Percentiles rank a stretch among this genome's conserved stretches.
These are phyloP conservation scores for Globisporangium viniferum DNA, from an alignment of 352 stramenopile species.

Conservation along the genomic window DNA sequence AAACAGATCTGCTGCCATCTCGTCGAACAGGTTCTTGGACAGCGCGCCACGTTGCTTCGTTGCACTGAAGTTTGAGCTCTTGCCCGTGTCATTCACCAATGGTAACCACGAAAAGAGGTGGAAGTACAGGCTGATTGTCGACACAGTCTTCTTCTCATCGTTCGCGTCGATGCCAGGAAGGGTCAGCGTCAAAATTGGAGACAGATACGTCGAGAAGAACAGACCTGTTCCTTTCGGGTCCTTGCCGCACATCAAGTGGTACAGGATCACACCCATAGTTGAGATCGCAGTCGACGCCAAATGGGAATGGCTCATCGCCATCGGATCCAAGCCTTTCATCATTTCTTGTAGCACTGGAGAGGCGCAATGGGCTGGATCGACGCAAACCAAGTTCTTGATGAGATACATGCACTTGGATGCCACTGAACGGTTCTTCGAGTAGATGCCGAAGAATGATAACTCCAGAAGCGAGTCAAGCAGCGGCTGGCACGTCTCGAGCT, in stretches of 20 bases:
- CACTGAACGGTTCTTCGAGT: slow-evolving; percentile 64
- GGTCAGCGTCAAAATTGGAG: slow-evolving; percentile 55
- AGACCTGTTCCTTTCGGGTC: slow-evolving; percentile 37
- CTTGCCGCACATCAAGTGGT: slow-evolving; percentile 61
- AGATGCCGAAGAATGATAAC: slow-evolving; percentile 64
- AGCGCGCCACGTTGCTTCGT: slow-evolving; percentile 34
- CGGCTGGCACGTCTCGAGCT: slow-evolving; percentile 26
- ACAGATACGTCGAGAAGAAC: slow-evolving; percentile 57
- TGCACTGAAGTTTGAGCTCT: slow-evolving; percentile 27
- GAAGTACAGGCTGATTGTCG: slow-evolving; percentile 67
- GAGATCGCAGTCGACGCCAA: slow-evolving; percentile 69
- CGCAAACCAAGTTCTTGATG: slow-evolving; percentile 61
- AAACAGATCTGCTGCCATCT: slow-evolving; percentile 48
- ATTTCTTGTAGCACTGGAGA: slow-evolving; percentile 62
- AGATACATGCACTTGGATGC: slow-evolving; percentile 69
- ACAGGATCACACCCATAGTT: slow-evolving; percentile 56
- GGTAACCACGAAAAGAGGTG: slow-evolving; percentile 65
- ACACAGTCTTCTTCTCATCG: slow-evolving; percentile 71
- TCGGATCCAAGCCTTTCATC: slow-evolving; percentile 62
- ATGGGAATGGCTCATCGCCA: slow-evolving; percentile 69
- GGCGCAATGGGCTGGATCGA: slow-evolving; percentile 41
- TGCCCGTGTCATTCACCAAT: slow-evolving; percentile 61
- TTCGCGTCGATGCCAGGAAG: slow-evolving; percentile 75
- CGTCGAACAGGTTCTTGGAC: slow-evolving; percentile 33
- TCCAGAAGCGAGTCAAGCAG: slow-evolving; percentile 53